These are phyloP conservation scores for Kazachstania sp. DNA, from an alignment of 1,139 yeast species.

Conservation along the genomic window DNA sequence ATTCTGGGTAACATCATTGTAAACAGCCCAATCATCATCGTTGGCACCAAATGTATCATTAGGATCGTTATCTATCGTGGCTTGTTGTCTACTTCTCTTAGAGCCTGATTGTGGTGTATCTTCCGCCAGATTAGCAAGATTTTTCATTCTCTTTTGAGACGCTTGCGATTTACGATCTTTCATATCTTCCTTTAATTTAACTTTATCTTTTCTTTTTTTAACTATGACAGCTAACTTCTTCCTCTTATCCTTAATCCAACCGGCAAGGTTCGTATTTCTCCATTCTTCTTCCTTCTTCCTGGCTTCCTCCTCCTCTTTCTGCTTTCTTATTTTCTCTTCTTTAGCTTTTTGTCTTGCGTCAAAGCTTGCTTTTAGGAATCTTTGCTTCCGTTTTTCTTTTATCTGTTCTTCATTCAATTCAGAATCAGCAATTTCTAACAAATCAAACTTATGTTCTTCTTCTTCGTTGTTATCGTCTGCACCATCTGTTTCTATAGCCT, in stretches of 20 bases:
- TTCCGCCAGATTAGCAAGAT: slow-evolving; percentile 78
- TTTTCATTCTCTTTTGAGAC: slow-evolving; percentile 88
- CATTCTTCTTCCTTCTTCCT: slow-evolving; percentile 58
- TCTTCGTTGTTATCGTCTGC: slow-evolving; percentile 36
- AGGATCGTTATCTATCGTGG: slow-evolving; percentile 80
- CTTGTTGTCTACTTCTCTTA: slow-evolving; percentile 46
- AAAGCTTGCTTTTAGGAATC: slow-evolving; percentile 70
- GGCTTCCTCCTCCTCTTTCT: slow-evolving; percentile 45
- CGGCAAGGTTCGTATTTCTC: slow-evolving; percentile 65
- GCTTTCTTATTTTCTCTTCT: slow-evolving; percentile 60
- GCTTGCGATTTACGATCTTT: slow-evolving; percentile 86
- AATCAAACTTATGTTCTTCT: slow-evolving; percentile 61
- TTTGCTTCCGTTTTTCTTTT: slow-evolving; percentile 80
- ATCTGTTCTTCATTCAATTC: slow-evolving; percentile 71
- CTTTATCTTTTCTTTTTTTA: slow-evolving; percentile 54
- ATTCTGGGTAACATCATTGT: slow-evolving; percentile 70
- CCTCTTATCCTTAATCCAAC: slow-evolving; percentile 73
- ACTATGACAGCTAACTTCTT: slow-evolving; percentile 50
- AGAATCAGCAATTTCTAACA: slow-evolving; percentile 77
- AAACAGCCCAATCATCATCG: slow-evolving; percentile 93
- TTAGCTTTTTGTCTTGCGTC: slow-evolving; percentile 83
- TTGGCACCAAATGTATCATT: slow-evolving; percentile 93
- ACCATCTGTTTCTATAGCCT: slow-evolving; percentile 57
- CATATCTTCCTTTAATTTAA: slow-evolving; percentile 65
- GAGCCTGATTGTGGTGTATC: slow-evolving; percentile 42